Conservation (phyloP, 2,329 filamentous ascomycete species). For the Pyricularia sp. region DNA sequence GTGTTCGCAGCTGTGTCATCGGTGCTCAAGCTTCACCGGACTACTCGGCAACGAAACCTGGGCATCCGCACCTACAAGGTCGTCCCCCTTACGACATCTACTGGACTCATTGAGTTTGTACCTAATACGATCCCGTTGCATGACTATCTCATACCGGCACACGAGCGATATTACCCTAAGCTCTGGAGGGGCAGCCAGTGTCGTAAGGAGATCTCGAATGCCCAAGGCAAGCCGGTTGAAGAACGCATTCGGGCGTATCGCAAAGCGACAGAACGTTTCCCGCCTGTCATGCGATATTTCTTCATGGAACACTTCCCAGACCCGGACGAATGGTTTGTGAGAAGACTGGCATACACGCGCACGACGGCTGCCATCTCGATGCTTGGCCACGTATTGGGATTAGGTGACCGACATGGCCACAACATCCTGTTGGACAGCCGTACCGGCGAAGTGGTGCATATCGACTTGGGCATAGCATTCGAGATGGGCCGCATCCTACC, state of each 20-base stretch:
- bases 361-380: constrained; percentile 93
- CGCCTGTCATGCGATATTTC: constrained; percentile 91
- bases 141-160: constrained; percentile 83
- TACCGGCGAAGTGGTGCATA: constrained; percentile 90
- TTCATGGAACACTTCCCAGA: constrained; percentile 91
- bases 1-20: constrained; percentile 94
- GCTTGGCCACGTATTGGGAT: constrained; percentile 79
- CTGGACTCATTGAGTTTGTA: constrained; percentile 95
- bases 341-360: constrained; percentile 78
- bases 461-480: constrained; percentile 93
- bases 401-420: constrained; percentile 90
- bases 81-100: constrained; percentile 68
- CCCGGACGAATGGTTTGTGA: constrained; percentile 91
- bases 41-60: constrained; percentile 76
- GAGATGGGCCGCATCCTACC: constrained; percentile 92
- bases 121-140: constrained; percentile 84
- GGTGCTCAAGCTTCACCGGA: constrained; percentile 71
- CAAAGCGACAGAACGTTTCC: constrained; percentile 67
- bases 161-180: constrained; percentile 72
- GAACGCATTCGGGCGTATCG: constrained; percentile 63
- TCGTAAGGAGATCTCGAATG: constrained; percentile 65
- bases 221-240: constrained; percentile 56
- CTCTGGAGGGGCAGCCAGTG: constrained; percentile 67
- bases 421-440: constrained; percentile 88
- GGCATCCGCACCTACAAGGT: constrained; percentile 97